Base-by-base conservation (phyloP, 441 rosid species). In the Theobroma grandiflorum region DNA sequence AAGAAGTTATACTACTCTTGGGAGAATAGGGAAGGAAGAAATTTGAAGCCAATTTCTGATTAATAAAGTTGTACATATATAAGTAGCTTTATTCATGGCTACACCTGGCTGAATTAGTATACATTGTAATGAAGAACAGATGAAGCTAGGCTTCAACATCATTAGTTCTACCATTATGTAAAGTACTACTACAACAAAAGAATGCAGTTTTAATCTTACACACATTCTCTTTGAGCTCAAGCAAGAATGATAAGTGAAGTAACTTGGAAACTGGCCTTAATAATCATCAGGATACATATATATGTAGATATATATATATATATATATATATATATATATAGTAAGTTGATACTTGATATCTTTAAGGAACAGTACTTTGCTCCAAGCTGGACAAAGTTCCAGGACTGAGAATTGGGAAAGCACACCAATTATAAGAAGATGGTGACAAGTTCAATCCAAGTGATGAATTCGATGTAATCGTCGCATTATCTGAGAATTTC, bases 391-490 rank as follows among this genome's bases (percentile, higher is more conserved):
- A 89, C 63, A 92, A 86, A 65, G 91, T 86, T 79, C 90, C 87
- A 0, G 98, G 93, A 81, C 95, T 92, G 35, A 88, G 86, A 72
- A 89, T 87, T 22, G 92, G 92, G 75, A 85, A 87, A 68, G 91
- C 68, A 64, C 82, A 84, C 96, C 96, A 94, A 37, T 68, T 81
- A n/a, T 52, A 73, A 77, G 89, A 74, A 68, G 96, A 85, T 0
- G 95, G 91, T 14, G 94, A 89, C 15, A 87, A 55, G 61, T 87
- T 86, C 50, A 83, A 79, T 20, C 80, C 91, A 26, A 86, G 55
- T 0, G 91, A 85, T 0, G 91, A 85, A 65, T 70, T 82, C 12
- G 77, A 61, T 4, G 53, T 61, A 35, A 14, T n/a, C 53, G 66
- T 31, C 4, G 26, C 8, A 69, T 77, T 70, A 50, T 88, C 87